These are phyloP conservation scores for Aschersonia sp. DNA, from an alignment of 2,329 filamentous ascomycete genomes.

Conservation along the genomic window DNA sequence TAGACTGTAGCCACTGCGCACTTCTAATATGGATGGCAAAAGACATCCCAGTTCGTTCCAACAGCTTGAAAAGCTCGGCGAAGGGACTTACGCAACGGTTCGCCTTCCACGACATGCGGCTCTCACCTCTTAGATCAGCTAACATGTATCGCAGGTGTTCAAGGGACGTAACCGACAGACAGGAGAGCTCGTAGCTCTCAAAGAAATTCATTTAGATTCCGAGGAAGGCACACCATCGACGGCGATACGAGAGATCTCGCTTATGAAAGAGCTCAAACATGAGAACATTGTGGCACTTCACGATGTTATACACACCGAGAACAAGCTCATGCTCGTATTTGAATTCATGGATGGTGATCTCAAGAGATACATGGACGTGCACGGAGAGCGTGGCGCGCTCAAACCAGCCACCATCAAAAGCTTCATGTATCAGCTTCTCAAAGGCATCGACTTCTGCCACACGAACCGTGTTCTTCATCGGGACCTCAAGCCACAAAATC, in stretches of 20 bases:
- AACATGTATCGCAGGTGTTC: conserved; percentile 55
- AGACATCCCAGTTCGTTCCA: conserved; percentile 94
- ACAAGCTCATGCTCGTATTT: conserved; percentile 98
- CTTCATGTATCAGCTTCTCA: conserved; percentile 96
- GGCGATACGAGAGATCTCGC: conserved; percentile 92
- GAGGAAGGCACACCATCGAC: conserved; percentile 97
- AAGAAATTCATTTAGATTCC: conserved; percentile 96
- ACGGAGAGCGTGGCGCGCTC: conserved; percentile 77
- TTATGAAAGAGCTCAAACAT: conserved; percentile 99
- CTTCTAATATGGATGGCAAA: conserved; percentile 66
- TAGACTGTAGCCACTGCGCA: background rate
- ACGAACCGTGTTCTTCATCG: conserved; percentile 92
- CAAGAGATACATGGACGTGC: conserved; percentile 96
- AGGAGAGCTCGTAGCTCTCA: conserved; percentile 88
- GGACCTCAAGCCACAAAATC: conserved; percentile 90
- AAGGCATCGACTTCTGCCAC: conserved; percentile 95
- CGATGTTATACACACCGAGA: conserved; percentile 98
- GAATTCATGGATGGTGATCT: conserved; percentile 98
- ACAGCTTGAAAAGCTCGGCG: conserved; percentile 96
- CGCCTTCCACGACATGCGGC: conserved; percentile 12
- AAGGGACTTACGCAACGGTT: conserved; percentile 97
- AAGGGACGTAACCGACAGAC: conserved; percentile 96
- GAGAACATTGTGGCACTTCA: conserved; percentile 95
- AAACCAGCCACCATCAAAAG: conserved; percentile 90
- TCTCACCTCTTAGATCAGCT: conserved; percentile 1